Conservation (phyloP, 1,284 basidiomycete genomes). For the Abortiporus biennis region DNA sequence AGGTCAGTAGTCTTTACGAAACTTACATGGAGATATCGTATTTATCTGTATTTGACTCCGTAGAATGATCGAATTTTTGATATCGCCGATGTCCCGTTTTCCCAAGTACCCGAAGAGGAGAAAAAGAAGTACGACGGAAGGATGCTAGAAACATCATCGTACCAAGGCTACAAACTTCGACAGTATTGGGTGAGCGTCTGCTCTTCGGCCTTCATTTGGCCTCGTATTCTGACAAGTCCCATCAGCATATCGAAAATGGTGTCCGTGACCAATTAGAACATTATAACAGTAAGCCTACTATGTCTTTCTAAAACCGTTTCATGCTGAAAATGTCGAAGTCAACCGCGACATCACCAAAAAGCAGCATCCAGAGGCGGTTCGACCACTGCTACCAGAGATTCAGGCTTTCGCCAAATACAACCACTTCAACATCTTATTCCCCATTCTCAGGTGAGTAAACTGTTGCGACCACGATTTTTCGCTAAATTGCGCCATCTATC, state of each 20-base stretch:
- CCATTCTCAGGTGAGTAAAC: constrained; percentile 14
- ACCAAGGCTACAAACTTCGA: constrained; percentile 51
- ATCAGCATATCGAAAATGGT: constrained; percentile 47
- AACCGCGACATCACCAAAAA: constrained; percentile 20
- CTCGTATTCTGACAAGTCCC: background rate
- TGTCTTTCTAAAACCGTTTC: background rate
- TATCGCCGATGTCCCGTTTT: constrained; percentile 55
- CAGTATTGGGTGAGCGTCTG: constrained; percentile 44
- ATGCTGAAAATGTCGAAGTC: constrained; percentile 10
- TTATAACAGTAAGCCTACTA: constrained; percentile 41
- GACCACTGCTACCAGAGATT: constrained; percentile 37
- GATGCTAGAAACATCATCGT: constrained; percentile 43
- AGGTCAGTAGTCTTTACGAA: constrained; percentile 28
- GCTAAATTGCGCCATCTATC: constrained; percentile 10
- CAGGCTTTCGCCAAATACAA: constrained; percentile 25
- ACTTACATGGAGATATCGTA: background rate
- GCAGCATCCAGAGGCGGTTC: constrained; percentile 28
- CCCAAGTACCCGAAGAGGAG: constrained; percentile 44
- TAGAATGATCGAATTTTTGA: constrained; percentile 49
- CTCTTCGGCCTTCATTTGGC: background rate
- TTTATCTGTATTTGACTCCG: no score
- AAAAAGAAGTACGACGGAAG: constrained; percentile 44
- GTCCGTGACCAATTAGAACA: constrained; percentile 56
- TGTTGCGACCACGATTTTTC: background rate
- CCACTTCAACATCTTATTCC: constrained; percentile 23